A percentile compares a stretch with the other conserved stretches of the same genome.
These are phyloP conservation scores for Coemansia sp. DNA, from an alignment of 192 early-diverging fungal genomes.

Conservation along the genomic window DNA sequence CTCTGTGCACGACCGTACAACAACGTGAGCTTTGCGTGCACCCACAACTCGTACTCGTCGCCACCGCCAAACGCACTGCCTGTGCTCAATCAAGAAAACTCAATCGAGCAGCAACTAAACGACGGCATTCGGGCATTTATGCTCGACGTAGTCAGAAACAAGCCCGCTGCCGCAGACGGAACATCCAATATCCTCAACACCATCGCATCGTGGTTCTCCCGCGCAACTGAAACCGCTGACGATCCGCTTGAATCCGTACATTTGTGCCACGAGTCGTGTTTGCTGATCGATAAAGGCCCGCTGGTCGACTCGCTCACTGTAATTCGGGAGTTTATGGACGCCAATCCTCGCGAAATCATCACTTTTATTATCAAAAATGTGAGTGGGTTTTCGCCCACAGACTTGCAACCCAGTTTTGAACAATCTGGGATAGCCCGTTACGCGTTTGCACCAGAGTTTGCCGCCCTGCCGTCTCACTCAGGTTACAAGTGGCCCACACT, in stretches of 20 bases:
- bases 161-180: not conserved
- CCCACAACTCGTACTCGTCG: slow-evolving; percentile 73
- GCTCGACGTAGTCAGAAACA: slow-evolving; percentile 58
- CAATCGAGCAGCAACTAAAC: slow-evolving; percentile 63
- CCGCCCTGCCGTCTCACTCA: slow-evolving; percentile 7
- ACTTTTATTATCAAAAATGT: slow-evolving; percentile 76
- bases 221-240: not conserved
- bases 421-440: slow-evolving; percentile 52
- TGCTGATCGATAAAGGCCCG: slow-evolving; percentile 62
- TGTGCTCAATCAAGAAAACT: slow-evolving; percentile 63
- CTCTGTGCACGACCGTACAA: slow-evolving; percentile 67
- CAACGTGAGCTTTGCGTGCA: slow-evolving; percentile 64
- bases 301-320: slow-evolving; percentile 54
- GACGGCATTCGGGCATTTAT: slow-evolving; percentile 77
- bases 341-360: slow-evolving; percentile 71
- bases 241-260: slow-evolving; percentile 37
- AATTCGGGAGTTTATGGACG: slow-evolving; percentile 61
- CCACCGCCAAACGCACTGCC: slow-evolving; percentile 33
- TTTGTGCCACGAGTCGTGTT: slow-evolving; percentile 71
- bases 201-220: slow-evolving; percentile 5
- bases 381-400: slow-evolving; percentile 47
- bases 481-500: slow-evolving; percentile 70
- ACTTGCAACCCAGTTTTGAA: slow-evolving; percentile 58
- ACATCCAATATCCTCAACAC: not conserved
- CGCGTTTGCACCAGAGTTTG: slow-evolving; percentile 30